A percentile compares a stretch with the other conserved stretches of the same genome.
Evolutionary conservation across 2,329 filamentous ascomycete species (phyloP).

Genomic region (Cladosporium sp.): DNA sequence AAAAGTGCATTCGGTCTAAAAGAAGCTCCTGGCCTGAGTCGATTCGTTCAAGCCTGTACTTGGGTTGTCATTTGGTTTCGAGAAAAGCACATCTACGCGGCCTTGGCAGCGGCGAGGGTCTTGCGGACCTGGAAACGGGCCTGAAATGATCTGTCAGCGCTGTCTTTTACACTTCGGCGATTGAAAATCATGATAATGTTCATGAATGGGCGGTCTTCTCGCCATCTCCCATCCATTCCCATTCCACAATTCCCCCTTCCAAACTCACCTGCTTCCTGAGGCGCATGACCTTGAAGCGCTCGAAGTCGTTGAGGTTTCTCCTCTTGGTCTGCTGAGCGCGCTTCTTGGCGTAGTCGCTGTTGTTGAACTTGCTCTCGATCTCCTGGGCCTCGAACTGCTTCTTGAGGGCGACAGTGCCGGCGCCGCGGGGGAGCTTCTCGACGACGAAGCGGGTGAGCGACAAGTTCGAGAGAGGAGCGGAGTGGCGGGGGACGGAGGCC

Average conservation of each 20-base stretch:
- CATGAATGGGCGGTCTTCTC: neutral
- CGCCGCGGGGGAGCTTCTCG: conserved; percentile 79
- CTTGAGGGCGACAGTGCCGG: conserved; percentile 80
- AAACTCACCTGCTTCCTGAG: conserved; percentile 92
- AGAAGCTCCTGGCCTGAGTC: conserved; percentile 18
- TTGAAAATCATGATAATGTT: neutral
- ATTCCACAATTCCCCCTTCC: neutral
- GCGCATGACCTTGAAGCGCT: conserved; percentile 99
- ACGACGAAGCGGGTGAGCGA: conserved; percentile 91
- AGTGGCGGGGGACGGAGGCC: conserved; percentile 82
- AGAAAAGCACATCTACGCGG: conserved; percentile 36
- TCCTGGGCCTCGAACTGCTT: conserved; percentile 87
- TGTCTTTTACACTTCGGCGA: neutral
- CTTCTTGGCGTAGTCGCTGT: conserved; percentile 94
- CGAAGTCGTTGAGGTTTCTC: conserved; percentile 93
- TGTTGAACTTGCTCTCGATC: conserved; percentile 90
- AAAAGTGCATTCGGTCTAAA: conserved; percentile 22
- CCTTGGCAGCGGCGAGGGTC: conserved; percentile 90
- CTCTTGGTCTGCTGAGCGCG: conserved; percentile 81
- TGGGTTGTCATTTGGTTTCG: conserved; percentile 19
- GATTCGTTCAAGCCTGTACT: conserved; percentile 19
- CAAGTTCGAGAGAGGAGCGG: conserved; percentile 76
- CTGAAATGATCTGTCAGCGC: conserved; percentile 41
- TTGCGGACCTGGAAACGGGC: conserved; percentile 95
- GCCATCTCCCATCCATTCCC: neutral